These are phyloP conservation scores for Mycogone perniciosa DNA, from an alignment of 2,329 filamentous ascomycete species.

Conservation along the genomic window DNA sequence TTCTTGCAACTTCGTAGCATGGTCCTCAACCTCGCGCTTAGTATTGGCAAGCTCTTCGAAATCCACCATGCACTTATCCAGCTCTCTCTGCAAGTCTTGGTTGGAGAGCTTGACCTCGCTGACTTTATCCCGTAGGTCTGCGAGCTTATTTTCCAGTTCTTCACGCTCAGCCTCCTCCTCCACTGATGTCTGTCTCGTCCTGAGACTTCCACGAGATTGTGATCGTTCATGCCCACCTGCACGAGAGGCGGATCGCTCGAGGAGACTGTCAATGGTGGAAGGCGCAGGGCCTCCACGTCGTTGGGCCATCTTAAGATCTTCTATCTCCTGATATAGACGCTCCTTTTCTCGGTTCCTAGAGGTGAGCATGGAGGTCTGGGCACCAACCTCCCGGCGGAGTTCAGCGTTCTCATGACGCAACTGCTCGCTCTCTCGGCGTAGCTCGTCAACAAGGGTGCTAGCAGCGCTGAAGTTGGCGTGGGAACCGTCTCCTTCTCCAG, in stretches of 20 bases:
- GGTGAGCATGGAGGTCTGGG: slow-evolving; percentile 95
- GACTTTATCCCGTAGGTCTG: slow-evolving; percentile 76
- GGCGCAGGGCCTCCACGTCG: slow-evolving; percentile 59
- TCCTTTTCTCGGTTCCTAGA: slow-evolving; percentile 94
- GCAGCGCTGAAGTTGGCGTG: slow-evolving; percentile 50
- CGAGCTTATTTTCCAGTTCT: slow-evolving; percentile 76
- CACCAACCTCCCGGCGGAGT: slow-evolving; percentile 82
- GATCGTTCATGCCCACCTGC: slow-evolving; percentile 64
- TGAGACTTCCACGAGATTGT: slow-evolving; percentile 65
- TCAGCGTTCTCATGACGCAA: slow-evolving; percentile 90
- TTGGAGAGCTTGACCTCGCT: slow-evolving; percentile 83
- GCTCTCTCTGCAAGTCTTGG: slow-evolving; percentile 77
- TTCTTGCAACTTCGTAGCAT: slow-evolving; percentile 61
- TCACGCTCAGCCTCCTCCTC: slow-evolving; percentile 75
- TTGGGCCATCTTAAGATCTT: slow-evolving; percentile 86
- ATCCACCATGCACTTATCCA: slow-evolving; percentile 73
- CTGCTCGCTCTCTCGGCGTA: slow-evolving; percentile 62
- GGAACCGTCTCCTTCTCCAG: slow-evolving; percentile 44
- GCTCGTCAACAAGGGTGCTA: slow-evolving; percentile 69
- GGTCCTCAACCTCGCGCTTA: slow-evolving; percentile 54
- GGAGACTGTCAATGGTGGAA: slow-evolving; percentile 76
- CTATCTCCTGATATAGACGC: slow-evolving; percentile 90
- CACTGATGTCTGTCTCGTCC: slow-evolving; percentile 54
- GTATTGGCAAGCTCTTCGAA: slow-evolving; percentile 65
- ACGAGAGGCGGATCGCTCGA: slow-evolving; percentile 89